phyloP scores from a whole-genome alignment of 2,329 filamentous ascomycete genomes.

The Fragosphaeria purpurea region DNA sequence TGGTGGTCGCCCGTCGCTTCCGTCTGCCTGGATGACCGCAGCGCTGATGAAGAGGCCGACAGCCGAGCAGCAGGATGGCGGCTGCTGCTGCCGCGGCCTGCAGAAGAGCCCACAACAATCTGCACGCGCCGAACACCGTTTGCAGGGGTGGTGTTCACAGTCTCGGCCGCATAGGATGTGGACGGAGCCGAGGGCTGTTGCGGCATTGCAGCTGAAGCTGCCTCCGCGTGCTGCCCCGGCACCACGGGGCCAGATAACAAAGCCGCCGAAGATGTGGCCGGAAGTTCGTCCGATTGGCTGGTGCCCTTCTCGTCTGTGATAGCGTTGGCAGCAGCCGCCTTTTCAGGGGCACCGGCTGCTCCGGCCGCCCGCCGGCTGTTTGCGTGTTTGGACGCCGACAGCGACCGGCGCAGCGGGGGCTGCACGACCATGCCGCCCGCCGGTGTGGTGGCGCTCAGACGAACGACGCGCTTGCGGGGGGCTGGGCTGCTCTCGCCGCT shows the following conservation, averaged over 20 bases:
- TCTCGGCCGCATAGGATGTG: slow-evolving; percentile 15
- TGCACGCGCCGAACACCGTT: slow-evolving; percentile 44
- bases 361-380: slow-evolving; percentile 10
- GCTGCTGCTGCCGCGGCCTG: slow-evolving; percentile 21
- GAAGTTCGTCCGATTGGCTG: not conserved
- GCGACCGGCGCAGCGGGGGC: slow-evolving; percentile 41
- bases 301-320: no score
- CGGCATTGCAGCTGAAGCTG: no score
- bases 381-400: slow-evolving; percentile 26
- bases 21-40: slow-evolving; percentile 16
- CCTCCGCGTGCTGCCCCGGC: no score
- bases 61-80: slow-evolving; percentile 18
- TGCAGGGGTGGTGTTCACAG: slow-evolving; percentile 41
- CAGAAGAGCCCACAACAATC: slow-evolving; percentile 43
- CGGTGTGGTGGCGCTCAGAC: slow-evolving; percentile 35
- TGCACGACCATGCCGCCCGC: slow-evolving; percentile 16
- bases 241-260: not conserved
- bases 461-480: slow-evolving; percentile 45
- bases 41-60: slow-evolving; percentile 26
- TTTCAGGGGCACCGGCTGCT: slow-evolving; percentile 11
- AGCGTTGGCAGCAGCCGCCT: no score
- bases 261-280: not conserved
- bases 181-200: no score
- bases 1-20: slow-evolving; percentile 21
- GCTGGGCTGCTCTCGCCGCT: slow-evolving; percentile 42